Evolutionary conservation across 106 monocot genomes (phyloP).

Genomic region (Apostasia ramifera): DNA sequence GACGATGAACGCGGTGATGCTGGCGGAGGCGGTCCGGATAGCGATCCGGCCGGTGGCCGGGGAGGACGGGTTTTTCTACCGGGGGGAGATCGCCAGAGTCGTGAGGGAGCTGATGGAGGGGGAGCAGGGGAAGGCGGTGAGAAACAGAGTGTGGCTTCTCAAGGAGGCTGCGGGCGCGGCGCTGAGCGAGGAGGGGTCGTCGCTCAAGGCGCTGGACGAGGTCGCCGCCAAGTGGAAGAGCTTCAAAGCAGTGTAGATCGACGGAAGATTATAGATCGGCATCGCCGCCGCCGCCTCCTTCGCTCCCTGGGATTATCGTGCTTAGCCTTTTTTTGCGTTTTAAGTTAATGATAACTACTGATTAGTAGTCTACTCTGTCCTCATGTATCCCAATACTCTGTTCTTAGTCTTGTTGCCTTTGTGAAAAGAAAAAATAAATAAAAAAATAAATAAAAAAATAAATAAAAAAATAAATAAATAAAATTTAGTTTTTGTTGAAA

Average conservation of each 20-base stretch:
- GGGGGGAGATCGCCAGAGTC: constrained; percentile 21
- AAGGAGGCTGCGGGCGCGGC: constrained; percentile 11
- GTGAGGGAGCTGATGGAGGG: constrained; percentile 33
- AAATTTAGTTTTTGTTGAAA: too few relatives aligned
- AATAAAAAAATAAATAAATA: too few relatives aligned
- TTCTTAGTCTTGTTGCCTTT: too few relatives aligned
- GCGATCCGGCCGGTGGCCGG: constrained; percentile 15
- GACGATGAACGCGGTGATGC: constrained; percentile 32
- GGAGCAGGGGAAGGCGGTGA: constrained; percentile 22
- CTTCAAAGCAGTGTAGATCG: background rate
- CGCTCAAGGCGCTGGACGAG: constrained; percentile 7
- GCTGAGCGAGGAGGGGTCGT: constrained; percentile 16
- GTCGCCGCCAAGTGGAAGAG: constrained; percentile 11
- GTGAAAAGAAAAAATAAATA: too few relatives aligned
- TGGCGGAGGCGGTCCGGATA: constrained; percentile 14
- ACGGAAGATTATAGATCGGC: too few relatives aligned
- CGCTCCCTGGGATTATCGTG: background rate
- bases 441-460: too few relatives aligned
- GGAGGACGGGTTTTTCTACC: constrained; percentile 9
- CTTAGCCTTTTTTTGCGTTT: too few relatives aligned
- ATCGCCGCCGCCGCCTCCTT: too few relatives aligned
- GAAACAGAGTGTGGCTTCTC: constrained; percentile 14
- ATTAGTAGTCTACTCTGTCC: too few relatives aligned
- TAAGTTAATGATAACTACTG: too few relatives aligned
- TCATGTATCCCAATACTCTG: too few relatives aligned